phyloP scores from a whole-genome alignment of 2,329 filamentous ascomycete genomes.

The Verticillium albo-atrum region DNA sequence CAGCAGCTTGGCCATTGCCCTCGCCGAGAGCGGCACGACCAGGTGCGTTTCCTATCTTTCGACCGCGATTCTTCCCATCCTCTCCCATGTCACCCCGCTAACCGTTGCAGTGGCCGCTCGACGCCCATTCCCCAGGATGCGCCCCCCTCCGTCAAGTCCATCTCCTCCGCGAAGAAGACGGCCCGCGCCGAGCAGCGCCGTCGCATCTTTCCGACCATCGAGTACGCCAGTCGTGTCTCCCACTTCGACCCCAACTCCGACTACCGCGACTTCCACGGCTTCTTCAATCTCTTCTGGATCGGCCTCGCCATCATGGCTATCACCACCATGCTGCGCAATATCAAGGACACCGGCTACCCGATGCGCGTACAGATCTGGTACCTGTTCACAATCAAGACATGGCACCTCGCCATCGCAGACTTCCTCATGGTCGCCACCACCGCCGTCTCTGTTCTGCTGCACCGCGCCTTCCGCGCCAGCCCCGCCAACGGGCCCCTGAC shows the following conservation, averaged over 20 bases:
- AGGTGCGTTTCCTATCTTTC: slow-evolving; percentile 4
- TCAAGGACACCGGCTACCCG: slow-evolving; percentile 88
- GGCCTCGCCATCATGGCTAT: slow-evolving; percentile 94
- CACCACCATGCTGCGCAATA: slow-evolving; percentile 86
- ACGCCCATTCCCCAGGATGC: slow-evolving; percentile 86
- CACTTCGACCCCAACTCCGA: slow-evolving; percentile 93
- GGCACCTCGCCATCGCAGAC: slow-evolving; percentile 81
- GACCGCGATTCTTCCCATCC: not conserved
- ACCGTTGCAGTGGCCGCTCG: slow-evolving; percentile 63
- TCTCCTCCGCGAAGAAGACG: slow-evolving; percentile 80
- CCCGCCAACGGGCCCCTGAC: slow-evolving; percentile 49
- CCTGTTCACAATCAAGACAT: slow-evolving; percentile 82
- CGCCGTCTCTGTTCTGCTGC: slow-evolving; percentile 66
- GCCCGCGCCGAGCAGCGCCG: slow-evolving; percentile 75
- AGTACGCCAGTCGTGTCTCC: slow-evolving; percentile 85
- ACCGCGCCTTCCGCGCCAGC: slow-evolving; percentile 58
- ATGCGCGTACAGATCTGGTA: slow-evolving; percentile 83
- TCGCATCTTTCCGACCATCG: slow-evolving; percentile 87
- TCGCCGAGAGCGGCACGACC: slow-evolving; percentile 7
- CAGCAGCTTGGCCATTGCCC: slow-evolving; percentile 3
- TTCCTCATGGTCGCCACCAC: slow-evolving; percentile 79
- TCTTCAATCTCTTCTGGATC: slow-evolving; percentile 98
- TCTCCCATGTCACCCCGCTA: not conserved
- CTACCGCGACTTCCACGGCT: slow-evolving; percentile 91
- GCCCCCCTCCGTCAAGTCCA: slow-evolving; percentile 83